phyloP scores from a whole-genome alignment of 352 stramenopile species.

The Thalassiosira gravida region DNA sequence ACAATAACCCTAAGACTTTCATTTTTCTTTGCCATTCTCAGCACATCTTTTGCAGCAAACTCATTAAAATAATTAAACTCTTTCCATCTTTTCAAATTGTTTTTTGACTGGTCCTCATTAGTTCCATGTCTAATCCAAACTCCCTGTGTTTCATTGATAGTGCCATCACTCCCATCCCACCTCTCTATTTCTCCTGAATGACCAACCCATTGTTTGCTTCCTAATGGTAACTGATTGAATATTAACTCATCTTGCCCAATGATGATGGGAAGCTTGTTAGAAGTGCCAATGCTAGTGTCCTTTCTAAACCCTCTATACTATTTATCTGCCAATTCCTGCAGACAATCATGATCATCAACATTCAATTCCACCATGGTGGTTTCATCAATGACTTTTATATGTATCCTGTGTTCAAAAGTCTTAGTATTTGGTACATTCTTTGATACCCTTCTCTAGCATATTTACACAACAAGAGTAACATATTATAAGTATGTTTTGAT shows the following conservation, averaged over 20 bases:
- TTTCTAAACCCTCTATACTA: slow-evolving; percentile 13
- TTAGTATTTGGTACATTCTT: no score
- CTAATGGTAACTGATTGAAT: slow-evolving; percentile 36
- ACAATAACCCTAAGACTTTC: slow-evolving; percentile 9
- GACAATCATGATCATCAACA: slow-evolving; percentile 29
- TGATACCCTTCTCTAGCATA: no score
- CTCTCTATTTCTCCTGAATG: slow-evolving; percentile 6
- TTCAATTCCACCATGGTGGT: slow-evolving; percentile 29
- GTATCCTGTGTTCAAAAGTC: background rate
- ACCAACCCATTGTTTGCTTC: slow-evolving; percentile 20
- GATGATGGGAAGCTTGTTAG: slow-evolving; percentile 20
- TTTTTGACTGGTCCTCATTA: background rate
- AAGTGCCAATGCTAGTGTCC: slow-evolving; percentile 4
- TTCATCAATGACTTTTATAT: background rate
- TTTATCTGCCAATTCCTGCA: slow-evolving; percentile 17
- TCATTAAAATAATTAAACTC: slow-evolving; percentile 13
- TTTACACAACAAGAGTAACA: no score
- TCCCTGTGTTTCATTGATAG: slow-evolving; percentile 24
- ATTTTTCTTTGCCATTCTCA: slow-evolving; percentile 14
- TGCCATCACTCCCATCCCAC: slow-evolving; percentile 27
- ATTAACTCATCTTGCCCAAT: slow-evolving; percentile 39
- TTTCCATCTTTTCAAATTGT: background rate
- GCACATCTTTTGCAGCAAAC: slow-evolving; percentile 22
- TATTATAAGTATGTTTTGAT: no score
- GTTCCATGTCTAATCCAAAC: slow-evolving; percentile 1